Evolutionary conservation across 179 eudicot species (phyloP).

Genomic region (Silene vulgaris): DNA sequence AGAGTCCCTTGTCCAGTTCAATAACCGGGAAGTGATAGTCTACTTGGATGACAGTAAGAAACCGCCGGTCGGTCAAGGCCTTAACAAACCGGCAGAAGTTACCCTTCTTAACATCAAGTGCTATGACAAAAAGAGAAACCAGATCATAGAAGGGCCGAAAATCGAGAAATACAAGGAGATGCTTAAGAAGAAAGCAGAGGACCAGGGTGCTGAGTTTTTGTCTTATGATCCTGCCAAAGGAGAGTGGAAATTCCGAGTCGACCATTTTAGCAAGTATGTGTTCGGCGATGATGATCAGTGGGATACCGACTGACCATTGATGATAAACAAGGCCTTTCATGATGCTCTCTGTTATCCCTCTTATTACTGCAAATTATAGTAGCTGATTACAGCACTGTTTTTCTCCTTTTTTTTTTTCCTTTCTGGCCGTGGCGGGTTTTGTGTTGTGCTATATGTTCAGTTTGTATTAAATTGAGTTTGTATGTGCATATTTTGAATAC

Average conservation of each 20-base stretch:
- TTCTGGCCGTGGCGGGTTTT: not conserved
- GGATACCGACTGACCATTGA: slow-evolving; percentile 1
- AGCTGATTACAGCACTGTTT: slow-evolving; percentile 7
- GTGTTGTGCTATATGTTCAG: slow-evolving; percentile 21
- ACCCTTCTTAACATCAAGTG: slow-evolving; percentile 77
- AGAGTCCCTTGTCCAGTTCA: slow-evolving; percentile 72
- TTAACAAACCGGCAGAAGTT: slow-evolving; percentile 82
- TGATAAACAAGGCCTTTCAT: not conserved
- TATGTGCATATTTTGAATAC: slow-evolving; percentile 20
- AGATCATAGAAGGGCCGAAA: slow-evolving; percentile 58
- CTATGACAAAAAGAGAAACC: slow-evolving; percentile 57
- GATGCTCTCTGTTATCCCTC: not conserved
- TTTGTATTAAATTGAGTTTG: slow-evolving; percentile 13
- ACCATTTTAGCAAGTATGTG: slow-evolving; percentile 65
- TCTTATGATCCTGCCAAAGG: slow-evolving; percentile 69
- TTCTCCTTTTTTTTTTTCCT: not conserved
- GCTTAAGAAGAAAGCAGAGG: slow-evolving; percentile 68
- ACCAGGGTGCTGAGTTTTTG: slow-evolving; percentile 79
- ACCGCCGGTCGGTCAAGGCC: slow-evolving; percentile 92
- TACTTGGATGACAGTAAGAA: slow-evolving; percentile 82
- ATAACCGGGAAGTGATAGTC: slow-evolving; percentile 72
- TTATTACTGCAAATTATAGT: too few relatives aligned
- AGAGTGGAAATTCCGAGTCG: slow-evolving; percentile 83
- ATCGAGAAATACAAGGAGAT: slow-evolving; percentile 79
- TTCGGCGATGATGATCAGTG: slow-evolving; percentile 36